Evolutionary conservation across 495 filamentous ascomycete genomes (phyloP).

Genomic region (Cenococcum geophilum): DNA sequence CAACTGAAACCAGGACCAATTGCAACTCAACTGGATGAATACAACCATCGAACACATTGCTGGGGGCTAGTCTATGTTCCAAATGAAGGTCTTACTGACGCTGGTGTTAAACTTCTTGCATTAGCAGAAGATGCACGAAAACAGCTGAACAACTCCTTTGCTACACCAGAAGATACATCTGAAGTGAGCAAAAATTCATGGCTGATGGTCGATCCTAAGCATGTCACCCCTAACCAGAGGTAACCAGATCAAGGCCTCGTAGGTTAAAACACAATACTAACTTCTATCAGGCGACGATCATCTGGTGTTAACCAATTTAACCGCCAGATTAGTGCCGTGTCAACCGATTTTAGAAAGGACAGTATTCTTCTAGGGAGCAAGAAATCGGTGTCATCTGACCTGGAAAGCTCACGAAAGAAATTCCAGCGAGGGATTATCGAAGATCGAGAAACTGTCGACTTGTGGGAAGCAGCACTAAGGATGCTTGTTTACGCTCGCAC

Average conservation of each 20-base stretch:
- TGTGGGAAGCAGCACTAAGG: constrained; percentile 26
- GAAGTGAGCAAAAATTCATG: constrained; percentile 4
- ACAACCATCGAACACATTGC: constrained; percentile 10
- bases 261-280: background rate
- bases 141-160: constrained; percentile 2
- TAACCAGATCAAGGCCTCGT: background rate
- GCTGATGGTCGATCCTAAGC: background rate
- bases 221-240: background rate
- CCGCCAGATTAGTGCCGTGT: background rate
- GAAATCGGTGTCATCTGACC: constrained; percentile 15
- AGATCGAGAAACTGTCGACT: constrained; percentile 18
- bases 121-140: constrained; percentile 18
- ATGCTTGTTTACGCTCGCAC: constrained; percentile 8
- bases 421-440: constrained; percentile 30
- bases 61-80: constrained; percentile 26
- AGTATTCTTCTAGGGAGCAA: constrained; percentile 10
- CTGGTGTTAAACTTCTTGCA: constrained; percentile 19
- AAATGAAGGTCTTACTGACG: constrained; percentile 22
- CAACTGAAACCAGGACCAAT: constrained; percentile 15
- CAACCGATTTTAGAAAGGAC: constrained; percentile 20
- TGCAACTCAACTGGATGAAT: constrained; percentile 12
- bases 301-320: background rate
- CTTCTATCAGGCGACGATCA: background rate
- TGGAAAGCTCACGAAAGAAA: constrained; percentile 28
- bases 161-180: constrained; percentile 13